Percentiles rank a stretch among this genome's conserved stretches.
These are phyloP conservation scores for Aspergillus nomiae DNA, from an alignment of 2,329 filamentous ascomycete species.

Conservation along the genomic window DNA sequence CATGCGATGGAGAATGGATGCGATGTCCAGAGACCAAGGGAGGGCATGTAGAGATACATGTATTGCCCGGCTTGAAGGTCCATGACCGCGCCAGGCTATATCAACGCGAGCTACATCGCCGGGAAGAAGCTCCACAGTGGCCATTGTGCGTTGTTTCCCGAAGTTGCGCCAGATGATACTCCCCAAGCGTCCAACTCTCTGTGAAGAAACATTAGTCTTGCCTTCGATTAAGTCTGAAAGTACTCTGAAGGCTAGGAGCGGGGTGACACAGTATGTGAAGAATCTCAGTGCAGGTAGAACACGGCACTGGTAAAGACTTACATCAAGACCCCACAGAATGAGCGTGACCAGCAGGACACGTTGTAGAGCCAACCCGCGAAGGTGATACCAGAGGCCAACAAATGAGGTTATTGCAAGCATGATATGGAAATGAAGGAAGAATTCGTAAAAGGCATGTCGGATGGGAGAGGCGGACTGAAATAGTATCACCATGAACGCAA, in stretches of 20 bases:
- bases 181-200: conserved; percentile 48
- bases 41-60: conserved; percentile 60
- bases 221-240: conserved; percentile 11
- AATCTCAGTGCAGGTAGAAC: not conserved
- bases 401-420: conserved; percentile 41
- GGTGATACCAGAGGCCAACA: conserved; percentile 41
- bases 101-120: conserved; percentile 55
- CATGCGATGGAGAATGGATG: conserved; percentile 47
- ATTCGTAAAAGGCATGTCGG: conserved; percentile 48
- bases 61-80: conserved; percentile 48
- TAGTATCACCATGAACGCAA: conserved; percentile 41
- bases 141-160: conserved; percentile 48
- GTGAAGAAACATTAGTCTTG: conserved; percentile 22
- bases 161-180: conserved; percentile 56
- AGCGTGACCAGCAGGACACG: conserved; percentile 33
- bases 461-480: conserved; percentile 45
- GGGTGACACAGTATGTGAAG: too few species aligned
- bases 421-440: conserved; percentile 47
- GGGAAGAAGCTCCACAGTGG: conserved; percentile 58
- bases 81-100: conserved; percentile 33
- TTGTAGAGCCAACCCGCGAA: conserved; percentile 32
- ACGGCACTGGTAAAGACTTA: conserved; percentile 15
- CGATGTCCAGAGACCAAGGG: conserved; percentile 43
- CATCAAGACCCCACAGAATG: conserved; percentile 37
- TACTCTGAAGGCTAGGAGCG: conserved; percentile 14